Evolutionary conservation across 352 stramenopile species (phyloP).

Genomic region (Globisporangium emineosum): DNA sequence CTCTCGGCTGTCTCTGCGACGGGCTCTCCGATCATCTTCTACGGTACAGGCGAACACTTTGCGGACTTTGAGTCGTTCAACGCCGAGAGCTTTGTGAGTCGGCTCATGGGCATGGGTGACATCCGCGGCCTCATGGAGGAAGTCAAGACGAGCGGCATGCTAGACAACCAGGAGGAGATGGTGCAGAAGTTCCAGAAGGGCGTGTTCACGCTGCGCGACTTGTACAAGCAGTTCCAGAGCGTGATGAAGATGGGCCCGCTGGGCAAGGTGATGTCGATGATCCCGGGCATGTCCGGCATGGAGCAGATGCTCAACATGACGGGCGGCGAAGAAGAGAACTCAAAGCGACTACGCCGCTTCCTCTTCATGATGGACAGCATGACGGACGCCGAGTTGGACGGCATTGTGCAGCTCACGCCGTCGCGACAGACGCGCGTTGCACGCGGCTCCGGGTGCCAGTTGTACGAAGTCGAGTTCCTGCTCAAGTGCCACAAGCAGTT

Average conservation of each 20-base stretch:
- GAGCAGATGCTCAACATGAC: constrained; percentile 89
- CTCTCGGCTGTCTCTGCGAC: constrained; percentile 98
- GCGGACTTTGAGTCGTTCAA: constrained; percentile 98
- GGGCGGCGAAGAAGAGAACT: constrained; percentile 90
- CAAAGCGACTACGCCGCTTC: constrained; percentile 94
- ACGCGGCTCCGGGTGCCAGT: constrained; percentile 85
- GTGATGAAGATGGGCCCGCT: constrained; percentile 98
- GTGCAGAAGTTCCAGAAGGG: constrained; percentile 96
- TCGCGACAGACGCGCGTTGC: constrained; percentile 87
- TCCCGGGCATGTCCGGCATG: constrained; percentile 93
- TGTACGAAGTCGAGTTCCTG: constrained; percentile 91
- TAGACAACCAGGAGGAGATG: constrained; percentile 95
- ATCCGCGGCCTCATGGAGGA: constrained; percentile 95
- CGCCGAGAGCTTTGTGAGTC: constrained; percentile 96
- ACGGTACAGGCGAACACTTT: constrained; percentile 97
- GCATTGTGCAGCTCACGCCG: constrained; percentile 61
- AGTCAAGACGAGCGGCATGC: constrained; percentile 88
- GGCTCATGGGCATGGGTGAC: constrained; percentile 98
- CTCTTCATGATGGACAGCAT: constrained; percentile 99
- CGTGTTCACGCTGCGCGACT: constrained; percentile 97
- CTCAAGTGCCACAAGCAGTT: constrained; percentile 97
- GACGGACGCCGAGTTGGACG: constrained; percentile 96
- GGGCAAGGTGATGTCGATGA: constrained; percentile 98
- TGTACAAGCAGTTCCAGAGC: constrained; percentile 99
- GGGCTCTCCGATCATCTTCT: constrained; percentile 97